Percentiles rank a stretch among this genome's conserved stretches.
Conservation (phyloP, 805 yeast genomes). For the Ogataea trehaloabstinens region DNA sequence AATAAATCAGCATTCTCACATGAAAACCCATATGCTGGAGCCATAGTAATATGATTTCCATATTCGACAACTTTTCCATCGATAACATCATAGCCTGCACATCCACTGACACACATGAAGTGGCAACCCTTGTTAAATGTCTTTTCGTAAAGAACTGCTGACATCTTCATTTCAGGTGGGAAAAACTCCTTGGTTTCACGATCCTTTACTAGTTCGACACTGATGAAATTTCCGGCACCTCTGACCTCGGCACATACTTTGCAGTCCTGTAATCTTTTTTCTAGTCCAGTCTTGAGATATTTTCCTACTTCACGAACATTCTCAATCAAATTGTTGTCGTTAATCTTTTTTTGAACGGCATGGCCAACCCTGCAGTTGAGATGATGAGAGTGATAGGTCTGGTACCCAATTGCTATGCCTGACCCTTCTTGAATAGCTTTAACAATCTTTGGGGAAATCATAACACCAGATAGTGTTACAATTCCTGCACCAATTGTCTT, state of each 20-base stretch:
- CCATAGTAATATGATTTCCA: conserved; percentile 45
- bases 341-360: conserved; percentile 43
- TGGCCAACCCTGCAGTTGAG: conserved; percentile 43
- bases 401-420: conserved; percentile 43
- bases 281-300: conserved; percentile 37
- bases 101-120: conserved; percentile 17
- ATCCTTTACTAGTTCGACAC: conserved; percentile 47
- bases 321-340: conserved; percentile 34
- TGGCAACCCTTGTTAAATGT: conserved; percentile 13
- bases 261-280: conserved; percentile 23
- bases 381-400: conserved; percentile 47
- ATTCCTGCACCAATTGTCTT: conserved; percentile 51
- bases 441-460: conserved; percentile 39
- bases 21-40: conserved; percentile 44
- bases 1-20: conserved; percentile 42
- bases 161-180: conserved; percentile 26
- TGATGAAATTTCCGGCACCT: conserved; percentile 54
- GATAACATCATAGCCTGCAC: conserved; percentile 20
- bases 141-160: conserved; percentile 8
- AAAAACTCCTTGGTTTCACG: conserved; percentile 44
- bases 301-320: conserved; percentile 42
- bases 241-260: conserved; percentile 46
- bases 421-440: conserved; percentile 38
- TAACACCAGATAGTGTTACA: conserved; percentile 46
- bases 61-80: conserved; percentile 28